Evolutionary conservation across 169 alveolate species (phyloP), one percentile per base, ranked within the genome.

Genomic region (Babesia bovis): DNA sequence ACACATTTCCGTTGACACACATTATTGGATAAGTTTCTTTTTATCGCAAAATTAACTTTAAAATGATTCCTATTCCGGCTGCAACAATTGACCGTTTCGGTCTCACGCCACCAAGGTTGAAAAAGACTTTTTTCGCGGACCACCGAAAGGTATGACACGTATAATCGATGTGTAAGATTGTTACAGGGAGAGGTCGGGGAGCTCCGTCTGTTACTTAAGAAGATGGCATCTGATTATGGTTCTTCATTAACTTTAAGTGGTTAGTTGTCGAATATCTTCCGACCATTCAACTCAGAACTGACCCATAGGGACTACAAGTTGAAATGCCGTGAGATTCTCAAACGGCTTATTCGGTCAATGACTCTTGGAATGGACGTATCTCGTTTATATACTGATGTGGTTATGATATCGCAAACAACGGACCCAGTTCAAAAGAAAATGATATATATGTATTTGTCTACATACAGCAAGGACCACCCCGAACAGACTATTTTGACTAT

Each of bases 351-450:
- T 36, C 92, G 95, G 40, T 84, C 85, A 47, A 93, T 94, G 95
- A 90, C 96, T 19, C 78, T 90, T 69, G 98, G 99, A 36, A 94
- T 98, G 38, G 99, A 98, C 67, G 99, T 97, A 36, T 95, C 99
- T 33, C 92, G 94, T 44, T 93, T 98, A 51, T 98, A 95, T 84
- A 92, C 97, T 66, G 98, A 96, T 74, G 97, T 98, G 96, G 97
- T 96, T 44, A 95, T 97, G 96, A 97, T 95, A 17, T 93, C 98
- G 47, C 90, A 93, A 33, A 97, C 99, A 4, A 94, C 92, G 42
- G 99, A 98, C 87, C 92, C 95, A 61, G 98, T 98, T n/a, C 96
- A 95, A 92, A 98, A 98, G 93, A 97, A 97, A 90, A 98, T 98
- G 98, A 96, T 97, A 21, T 98, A 97, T 79, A 92, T 95, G 59